Base-by-base conservation (phyloP, 1,284 basidiomycete species). In the Quambalaria eucalypti region DNA sequence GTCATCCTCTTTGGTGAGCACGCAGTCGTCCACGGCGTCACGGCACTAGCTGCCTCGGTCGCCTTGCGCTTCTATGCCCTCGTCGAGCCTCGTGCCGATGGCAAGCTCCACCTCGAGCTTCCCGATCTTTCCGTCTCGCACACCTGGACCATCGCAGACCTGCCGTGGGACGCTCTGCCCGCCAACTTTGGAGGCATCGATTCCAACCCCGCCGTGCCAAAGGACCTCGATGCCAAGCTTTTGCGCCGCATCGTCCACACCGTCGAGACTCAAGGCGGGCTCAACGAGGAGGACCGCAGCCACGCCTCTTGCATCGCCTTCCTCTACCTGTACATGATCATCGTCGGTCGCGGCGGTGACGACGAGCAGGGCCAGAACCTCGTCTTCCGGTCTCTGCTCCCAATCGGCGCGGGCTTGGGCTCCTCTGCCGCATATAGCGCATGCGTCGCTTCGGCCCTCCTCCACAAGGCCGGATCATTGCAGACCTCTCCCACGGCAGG, bases 1-100 rank as follows among this genome's bases (percentile, higher is more conserved):
- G 88, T 98, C 60, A 98, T 99, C 65, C 78, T 99, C 56, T 98
- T 98, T 66, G 95, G 95, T 52, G 95, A 99, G 78, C 95, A 99
- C 78, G 95, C 95, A 16, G 95, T 99, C 52, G 95, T 99, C 23
- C 88, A 98, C 76, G 95, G 95, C 54, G 87, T 92, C 53, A 95
- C 91, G 56, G 95, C 95, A 4, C 84, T 99, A 50, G 95, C 93
- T 9, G 92, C 90, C 25, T 86, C 90, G 9, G 87, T 98, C 29
- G 90, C 93, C 75, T 84, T 98, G 57, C 87, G 95, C 50, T 98
- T 93, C 78, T 99, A 91, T 77, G 88, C 87, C 8, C 82, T 90
- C 52, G 82, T 87, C 39, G 83, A 85, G 8, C 85, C 87, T 12
- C 84, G 87, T 54, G 76, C 81, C 31, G 88, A 92, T 74, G 81